Evolutionary conservation across 176 grass and related monocot species (phyloP), one percentile per base, ranked within the genome.

Genomic region (Rhynchospora tenuis): DNA sequence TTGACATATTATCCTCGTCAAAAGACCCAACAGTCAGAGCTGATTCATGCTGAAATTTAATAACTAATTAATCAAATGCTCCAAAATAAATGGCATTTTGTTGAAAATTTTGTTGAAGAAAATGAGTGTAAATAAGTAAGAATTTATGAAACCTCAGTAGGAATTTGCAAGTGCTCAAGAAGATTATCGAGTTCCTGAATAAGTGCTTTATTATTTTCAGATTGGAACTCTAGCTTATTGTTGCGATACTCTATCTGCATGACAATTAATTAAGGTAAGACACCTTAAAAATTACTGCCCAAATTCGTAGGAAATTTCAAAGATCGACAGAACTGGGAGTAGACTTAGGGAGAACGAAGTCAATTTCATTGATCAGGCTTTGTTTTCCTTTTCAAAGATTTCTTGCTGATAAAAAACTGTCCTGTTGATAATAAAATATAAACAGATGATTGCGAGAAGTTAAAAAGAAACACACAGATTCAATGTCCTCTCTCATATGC

Each of bases 401-500:
- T 51, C 10, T 51, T 52, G 20, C 22, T 51, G 13, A 29, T 67
- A 24, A 66, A 16, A 5, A 46, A 51, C 7, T 47, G 24, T 65
- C 43, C 7, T 68, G 77, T 61, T 46, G 7, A 85, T 2, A 44
- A 68, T 27, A 42, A 84, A 73, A 43, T n/a, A 73, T 42, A 81
- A 82, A 44, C n/a, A 71, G 60, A 89, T 79, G 1, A 22, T 64
- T 79, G 38, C 67, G 10, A 52, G 26, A 46, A 76, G 9, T 55
- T 26, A 22, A 83, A 20, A 28, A 46, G 48, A 57, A 78, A 8
- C 88, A 42, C 92, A 98, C 95, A 62, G 95, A 94, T 90, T 98
- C 89, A 86, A 98, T 94, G 78, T 98, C 95, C 83, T 94, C 95
- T 64, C 92, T 94, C 95, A 98, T 98, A 89, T 98, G 95, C 62